Percentiles rank a stretch among this genome's conserved stretches.
Conservation (phyloP, 225 moss, liverwort and hornwort species). For the Bryum argenteum region DNA sequence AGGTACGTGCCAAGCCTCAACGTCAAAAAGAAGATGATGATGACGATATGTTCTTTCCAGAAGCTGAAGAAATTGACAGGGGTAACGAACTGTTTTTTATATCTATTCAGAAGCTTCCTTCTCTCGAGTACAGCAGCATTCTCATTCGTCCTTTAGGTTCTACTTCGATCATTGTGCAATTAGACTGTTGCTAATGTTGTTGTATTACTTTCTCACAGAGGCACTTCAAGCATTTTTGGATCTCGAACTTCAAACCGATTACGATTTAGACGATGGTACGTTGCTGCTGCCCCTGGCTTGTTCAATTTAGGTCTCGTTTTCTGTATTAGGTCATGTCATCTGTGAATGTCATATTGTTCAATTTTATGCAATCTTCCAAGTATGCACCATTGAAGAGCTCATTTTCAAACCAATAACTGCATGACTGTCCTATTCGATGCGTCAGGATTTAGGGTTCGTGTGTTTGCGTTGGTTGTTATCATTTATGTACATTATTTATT, state of each 20-base stretch:
- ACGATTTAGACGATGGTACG: slow-evolving; percentile 57
- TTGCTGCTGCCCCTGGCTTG: slow-evolving; percentile 9
- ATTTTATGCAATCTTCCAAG: no score
- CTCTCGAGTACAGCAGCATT: neutral
- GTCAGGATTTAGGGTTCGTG: slow-evolving; percentile 20
- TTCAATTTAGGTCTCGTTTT: neutral
- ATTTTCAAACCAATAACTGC: neutral
- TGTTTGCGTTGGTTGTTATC: neutral
- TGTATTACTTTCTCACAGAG: slow-evolving; percentile 35
- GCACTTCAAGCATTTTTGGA: slow-evolving; percentile 58
- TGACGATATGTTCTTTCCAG: slow-evolving; percentile 42
- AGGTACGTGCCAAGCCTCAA: slow-evolving; percentile 49
- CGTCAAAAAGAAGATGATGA: slow-evolving; percentile 47
- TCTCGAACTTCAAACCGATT: slow-evolving; percentile 57
- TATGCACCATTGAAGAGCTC: no score
- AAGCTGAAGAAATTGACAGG: slow-evolving; percentile 61
- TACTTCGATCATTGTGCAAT: neutral
- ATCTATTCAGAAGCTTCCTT: neutral
- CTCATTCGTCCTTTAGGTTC: neutral
- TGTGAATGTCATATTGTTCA: no score
- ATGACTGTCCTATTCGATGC: neutral
- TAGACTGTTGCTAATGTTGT: slow-evolving; percentile 23
- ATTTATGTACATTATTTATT: neutral
- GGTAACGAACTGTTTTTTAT: slow-evolving; percentile 24
- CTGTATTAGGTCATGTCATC: no score